Percentiles rank a stretch among this genome's conserved stretches.
These are phyloP conservation scores for Blastomyces gilchristii DNA, from an alignment of 2,329 filamentous ascomycete genomes.

Conservation along the genomic window DNA sequence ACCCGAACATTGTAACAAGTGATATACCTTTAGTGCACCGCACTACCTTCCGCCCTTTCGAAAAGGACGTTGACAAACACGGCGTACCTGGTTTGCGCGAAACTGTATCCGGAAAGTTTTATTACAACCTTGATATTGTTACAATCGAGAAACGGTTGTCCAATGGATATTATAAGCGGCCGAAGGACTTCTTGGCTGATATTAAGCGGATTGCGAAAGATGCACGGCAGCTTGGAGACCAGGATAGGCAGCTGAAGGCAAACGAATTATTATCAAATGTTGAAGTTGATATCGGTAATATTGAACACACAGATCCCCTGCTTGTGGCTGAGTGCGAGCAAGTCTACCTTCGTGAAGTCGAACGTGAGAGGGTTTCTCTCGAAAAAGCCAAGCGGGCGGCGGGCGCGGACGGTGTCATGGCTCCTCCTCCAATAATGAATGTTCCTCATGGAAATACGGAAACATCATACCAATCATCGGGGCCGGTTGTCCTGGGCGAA, in stretches of 20 bases:
- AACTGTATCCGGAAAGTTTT: conserved; percentile 68
- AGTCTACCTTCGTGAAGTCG: conserved; percentile 62
- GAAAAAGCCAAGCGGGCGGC: conserved; percentile 42
- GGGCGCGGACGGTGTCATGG: conserved; percentile 32
- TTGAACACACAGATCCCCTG: conserved; percentile 55
- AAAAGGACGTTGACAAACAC: conserved; percentile 67
- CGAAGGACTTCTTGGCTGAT: conserved; percentile 80
- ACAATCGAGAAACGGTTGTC: conserved; percentile 94
- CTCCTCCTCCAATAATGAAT: conserved; percentile 44
- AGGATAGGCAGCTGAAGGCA: conserved; percentile 70
- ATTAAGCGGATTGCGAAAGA: conserved; percentile 79
- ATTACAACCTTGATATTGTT: conserved; percentile 85
- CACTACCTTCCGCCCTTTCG: conserved; percentile 61
- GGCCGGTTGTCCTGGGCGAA: conserved; percentile 54
- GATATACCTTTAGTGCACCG: conserved; percentile 49
- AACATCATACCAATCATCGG: conserved; percentile 35
- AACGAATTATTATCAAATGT: conserved; percentile 90
- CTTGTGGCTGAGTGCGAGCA: conserved; percentile 67
- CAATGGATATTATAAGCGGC: conserved; percentile 90
- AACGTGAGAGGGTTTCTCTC: conserved; percentile 54
- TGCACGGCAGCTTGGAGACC: conserved; percentile 69
- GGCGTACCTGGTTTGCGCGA: conserved; percentile 69
- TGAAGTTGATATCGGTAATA: conserved; percentile 76
- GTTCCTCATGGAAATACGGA: conserved; percentile 44
- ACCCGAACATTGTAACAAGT: conserved; percentile 55